Evolutionary conservation across 495 filamentous ascomycete genomes (phyloP).

Genomic region (Neurospora sp.): DNA sequence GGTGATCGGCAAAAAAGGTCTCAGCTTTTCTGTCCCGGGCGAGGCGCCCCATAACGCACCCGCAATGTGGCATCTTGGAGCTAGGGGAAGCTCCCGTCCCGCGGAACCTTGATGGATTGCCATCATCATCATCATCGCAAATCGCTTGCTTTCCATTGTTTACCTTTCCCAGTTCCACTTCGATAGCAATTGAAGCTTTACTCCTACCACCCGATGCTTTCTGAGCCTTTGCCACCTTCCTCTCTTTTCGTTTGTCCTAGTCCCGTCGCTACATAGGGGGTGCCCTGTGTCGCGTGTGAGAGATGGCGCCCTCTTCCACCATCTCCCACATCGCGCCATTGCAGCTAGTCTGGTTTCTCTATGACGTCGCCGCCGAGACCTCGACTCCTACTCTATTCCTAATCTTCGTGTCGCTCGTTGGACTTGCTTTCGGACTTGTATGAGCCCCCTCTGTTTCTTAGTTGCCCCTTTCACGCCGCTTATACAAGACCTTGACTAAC

Average conservation of each 20-base stretch:
- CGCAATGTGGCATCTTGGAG: neutral
- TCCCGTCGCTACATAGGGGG: neutral
- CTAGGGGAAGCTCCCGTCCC: too few species aligned
- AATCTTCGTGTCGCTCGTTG: slow-evolving; percentile 13
- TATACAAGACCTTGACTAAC: neutral
- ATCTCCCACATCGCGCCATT: slow-evolving; percentile 6
- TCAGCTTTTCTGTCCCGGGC: too few species aligned
- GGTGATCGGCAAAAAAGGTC: too few species aligned
- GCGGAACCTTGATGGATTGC: neutral
- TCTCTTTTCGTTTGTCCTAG: neutral
- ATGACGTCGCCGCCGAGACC: slow-evolving; percentile 14
- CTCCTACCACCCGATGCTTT: neutral
- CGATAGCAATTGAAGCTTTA: neutral
- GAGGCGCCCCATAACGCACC: neutral
- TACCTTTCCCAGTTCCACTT: neutral
- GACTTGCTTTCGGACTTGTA: slow-evolving; percentile 22
- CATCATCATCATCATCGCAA: neutral
- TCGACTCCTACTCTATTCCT: slow-evolving; percentile 23
- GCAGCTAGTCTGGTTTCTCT: slow-evolving; percentile 20
- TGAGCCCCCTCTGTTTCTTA: neutral
- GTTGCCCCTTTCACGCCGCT: neutral
- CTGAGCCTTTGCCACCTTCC: neutral
- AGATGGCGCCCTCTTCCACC: slow-evolving; percentile 3
- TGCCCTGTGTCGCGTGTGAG: neutral
- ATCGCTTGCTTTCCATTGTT: neutral